phyloP scores from a whole-genome alignment of 257 asterid genomes.

The Plectranthus barbatus region DNA sequence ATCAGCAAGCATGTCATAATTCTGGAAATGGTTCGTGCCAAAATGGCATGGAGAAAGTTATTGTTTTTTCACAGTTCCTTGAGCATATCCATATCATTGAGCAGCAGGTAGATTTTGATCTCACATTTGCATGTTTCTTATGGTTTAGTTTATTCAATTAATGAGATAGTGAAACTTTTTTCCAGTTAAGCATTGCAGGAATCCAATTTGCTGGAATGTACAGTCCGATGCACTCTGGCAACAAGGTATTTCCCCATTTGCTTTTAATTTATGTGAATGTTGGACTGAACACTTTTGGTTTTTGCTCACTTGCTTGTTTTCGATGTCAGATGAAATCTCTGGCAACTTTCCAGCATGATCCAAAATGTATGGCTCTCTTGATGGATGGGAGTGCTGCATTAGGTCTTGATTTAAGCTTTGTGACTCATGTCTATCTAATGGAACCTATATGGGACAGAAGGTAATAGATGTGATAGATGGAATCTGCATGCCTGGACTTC shows the following conservation, averaged over 20 bases:
- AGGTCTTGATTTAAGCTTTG: constrained; percentile 98
- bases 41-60: constrained; percentile 57
- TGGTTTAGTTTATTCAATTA: constrained; percentile 16
- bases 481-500: neutral
- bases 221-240: constrained; percentile 79
- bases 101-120: constrained; percentile 61
- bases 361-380: constrained; percentile 85
- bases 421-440: constrained; percentile 87
- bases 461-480: constrained; percentile 31
- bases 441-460: constrained; percentile 99
- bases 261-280: neutral
- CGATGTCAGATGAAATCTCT: constrained; percentile 68
- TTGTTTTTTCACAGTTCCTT: constrained; percentile 93
- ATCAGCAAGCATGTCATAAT: constrained; percentile 22
- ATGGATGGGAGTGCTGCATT: constrained; percentile 99
- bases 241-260: constrained; percentile 46
- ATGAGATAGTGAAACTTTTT: constrained; percentile 12
- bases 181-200: constrained; percentile 64
- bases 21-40: constrained; percentile 21
- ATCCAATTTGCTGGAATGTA: constrained; percentile 81
- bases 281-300: neutral
- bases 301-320: constrained; percentile 15
- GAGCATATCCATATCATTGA: constrained; percentile 93
- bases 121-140: constrained; percentile 8
- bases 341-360: constrained; percentile 78